Base-by-base conservation (phyloP, 108 stramenopile species). In the Discostella pseudostelligera region DNA sequence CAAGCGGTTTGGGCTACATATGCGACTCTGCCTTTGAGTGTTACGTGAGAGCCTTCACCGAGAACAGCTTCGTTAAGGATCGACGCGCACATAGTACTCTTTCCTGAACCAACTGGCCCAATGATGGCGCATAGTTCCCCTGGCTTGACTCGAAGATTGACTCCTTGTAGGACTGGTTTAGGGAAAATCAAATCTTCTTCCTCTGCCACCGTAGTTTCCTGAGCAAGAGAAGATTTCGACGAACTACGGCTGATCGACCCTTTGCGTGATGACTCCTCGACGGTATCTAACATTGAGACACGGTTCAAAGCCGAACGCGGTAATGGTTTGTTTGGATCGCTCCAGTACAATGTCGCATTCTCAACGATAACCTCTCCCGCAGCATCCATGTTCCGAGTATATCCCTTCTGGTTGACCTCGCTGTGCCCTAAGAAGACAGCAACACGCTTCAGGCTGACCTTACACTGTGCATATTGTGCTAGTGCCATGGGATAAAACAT, bases 1-100 rank as follows among this genome's bases (percentile, higher is more conserved):
- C 96, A 98, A 10, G 97, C 82, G 1, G 83, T 77, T 72, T 98
- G 97, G 6, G 93, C 83, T 37, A 81, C 91, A 69, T 89, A 96
- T 8, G 96, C 85, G 54, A 86, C 70, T 29, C 36, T 65, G 9
- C 89, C 90, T 35, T 85, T 78, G 2, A 84, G 55, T 19, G 50
- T 36, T 22, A 86, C 59, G 16, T 55, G 68, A 20, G 81, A 82
- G 13, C 63, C 55, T 43, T 80, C 72, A 8, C 62, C 64, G n/a
- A 87, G 69, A 32, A 84, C 58, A 21, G 89, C 76, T 72, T 96
- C 92, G 45, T 88, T 87, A 8, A 96, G 62, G 42, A 93, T 65
- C 12, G 92, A 87, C 12, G 86, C 59, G 45, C 85, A 75, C 11
- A 96, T 61, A 13, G 84, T 84, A 25, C 70, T 76, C 70, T 96